Evolutionary conservation across 2,329 filamentous ascomycete species (phyloP).

Genomic region (Claviceps pazoutovae): DNA sequence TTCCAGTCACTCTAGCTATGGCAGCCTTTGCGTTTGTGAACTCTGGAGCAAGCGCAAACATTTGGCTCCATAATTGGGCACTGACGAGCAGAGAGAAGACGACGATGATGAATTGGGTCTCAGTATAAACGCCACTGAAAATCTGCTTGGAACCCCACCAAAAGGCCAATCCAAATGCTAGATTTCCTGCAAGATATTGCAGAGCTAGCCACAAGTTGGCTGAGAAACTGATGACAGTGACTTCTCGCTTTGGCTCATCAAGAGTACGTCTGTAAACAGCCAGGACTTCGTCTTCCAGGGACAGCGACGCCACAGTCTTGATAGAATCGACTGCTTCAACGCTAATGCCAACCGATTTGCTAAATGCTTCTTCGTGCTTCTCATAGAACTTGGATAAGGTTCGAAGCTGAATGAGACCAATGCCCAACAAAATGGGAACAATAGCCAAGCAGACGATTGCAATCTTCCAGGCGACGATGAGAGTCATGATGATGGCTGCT

Average conservation of each 20-base stretch:
- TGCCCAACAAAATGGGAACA: slow-evolving; percentile 53
- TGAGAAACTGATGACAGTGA: slow-evolving; percentile 28
- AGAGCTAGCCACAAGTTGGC: slow-evolving; percentile 48
- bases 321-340: slow-evolving; percentile 54
- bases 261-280: slow-evolving; percentile 38
- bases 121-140: slow-evolving; percentile 46
- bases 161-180: slow-evolving; percentile 63
- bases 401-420: slow-evolving; percentile 54
- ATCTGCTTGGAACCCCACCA: slow-evolving; percentile 69
- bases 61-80: slow-evolving; percentile 40
- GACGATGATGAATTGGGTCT: slow-evolving; percentile 62
- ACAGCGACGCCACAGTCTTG: slow-evolving; percentile 46
- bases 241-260: slow-evolving; percentile 37
- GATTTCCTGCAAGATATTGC: slow-evolving; percentile 45
- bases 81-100: slow-evolving; percentile 45
- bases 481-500: slow-evolving; percentile 52
- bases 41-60: slow-evolving; percentile 52
- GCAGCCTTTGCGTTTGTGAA: slow-evolving; percentile 9
- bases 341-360: slow-evolving; percentile 47
- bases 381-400: slow-evolving; percentile 48
- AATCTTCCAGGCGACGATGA: slow-evolving; percentile 64
- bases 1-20: slow-evolving; percentile 1
- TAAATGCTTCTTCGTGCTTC: slow-evolving; percentile 50
- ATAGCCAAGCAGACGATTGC: slow-evolving; percentile 56
- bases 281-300: slow-evolving; percentile 37